A percentile compares a stretch with the other conserved stretches of the same genome.
phyloP scores from a whole-genome alignment of 225 moss, liverwort and hornwort species.

The Climacium dendroides region DNA sequence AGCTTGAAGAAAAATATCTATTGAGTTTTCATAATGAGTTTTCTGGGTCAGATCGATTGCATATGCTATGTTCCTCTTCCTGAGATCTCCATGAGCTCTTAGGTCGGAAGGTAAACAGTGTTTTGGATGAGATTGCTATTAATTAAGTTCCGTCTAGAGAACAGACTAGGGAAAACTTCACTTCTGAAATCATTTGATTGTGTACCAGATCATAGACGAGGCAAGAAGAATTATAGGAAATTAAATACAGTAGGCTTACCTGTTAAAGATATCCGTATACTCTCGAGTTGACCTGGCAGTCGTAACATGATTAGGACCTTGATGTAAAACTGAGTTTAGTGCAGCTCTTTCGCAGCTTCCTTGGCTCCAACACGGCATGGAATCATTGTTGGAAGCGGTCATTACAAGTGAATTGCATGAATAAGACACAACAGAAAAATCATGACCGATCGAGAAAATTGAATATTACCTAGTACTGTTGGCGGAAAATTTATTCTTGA shows the following conservation, averaged over 20 bases:
- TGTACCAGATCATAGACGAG: neutral
- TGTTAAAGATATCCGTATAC: neutral
- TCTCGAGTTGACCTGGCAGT: neutral
- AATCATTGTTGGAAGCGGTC: neutral
- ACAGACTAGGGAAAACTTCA: neutral
- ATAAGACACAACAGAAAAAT: neutral
- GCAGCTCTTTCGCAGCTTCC: neutral
- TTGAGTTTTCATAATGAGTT: neutral
- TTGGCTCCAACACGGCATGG: neutral
- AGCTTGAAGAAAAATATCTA: neutral
- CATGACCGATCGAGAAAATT: neutral
- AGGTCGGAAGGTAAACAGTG: neutral
- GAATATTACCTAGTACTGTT: neutral
- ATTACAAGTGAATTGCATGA: neutral
- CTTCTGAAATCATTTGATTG: neutral
- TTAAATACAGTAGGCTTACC: neutral
- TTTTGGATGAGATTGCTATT: neutral
- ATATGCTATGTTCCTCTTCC: neutral
- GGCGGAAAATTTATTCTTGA: slow-evolving; percentile 3
- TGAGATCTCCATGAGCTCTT: neutral
- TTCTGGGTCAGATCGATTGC: neutral
- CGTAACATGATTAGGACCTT: neutral
- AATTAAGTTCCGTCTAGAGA: neutral
- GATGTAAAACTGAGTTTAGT: neutral
- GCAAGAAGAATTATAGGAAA: neutral